Conservation (phyloP, 2,329 filamentous ascomycete genomes). For the Diaporthe vexans region DNA sequence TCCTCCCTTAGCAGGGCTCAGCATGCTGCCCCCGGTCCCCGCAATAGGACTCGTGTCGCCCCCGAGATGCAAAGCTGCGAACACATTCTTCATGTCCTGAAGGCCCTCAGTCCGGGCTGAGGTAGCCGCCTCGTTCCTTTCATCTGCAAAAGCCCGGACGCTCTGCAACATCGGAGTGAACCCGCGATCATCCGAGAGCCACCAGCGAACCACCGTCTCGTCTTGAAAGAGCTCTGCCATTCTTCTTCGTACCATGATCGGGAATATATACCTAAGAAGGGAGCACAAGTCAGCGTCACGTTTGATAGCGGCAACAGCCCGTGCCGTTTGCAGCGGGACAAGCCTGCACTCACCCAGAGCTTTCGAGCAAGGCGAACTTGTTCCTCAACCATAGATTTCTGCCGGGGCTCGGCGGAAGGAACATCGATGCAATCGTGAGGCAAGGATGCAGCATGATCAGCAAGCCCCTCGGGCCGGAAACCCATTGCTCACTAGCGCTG, state of each 20-base stretch:
- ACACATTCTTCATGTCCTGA: constrained; percentile 81
- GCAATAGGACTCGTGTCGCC: constrained; percentile 15
- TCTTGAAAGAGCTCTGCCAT: constrained; percentile 84
- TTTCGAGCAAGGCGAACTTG: constrained; percentile 84
- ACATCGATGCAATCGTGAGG: constrained; percentile 82
- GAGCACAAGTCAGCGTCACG: constrained; percentile 3
- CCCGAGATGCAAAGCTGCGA: constrained; percentile 71
- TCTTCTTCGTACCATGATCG: constrained; percentile 78
- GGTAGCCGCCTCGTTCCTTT: constrained; percentile 75
- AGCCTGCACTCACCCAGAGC: constrained; percentile 75
- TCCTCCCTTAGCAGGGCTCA: not conserved
- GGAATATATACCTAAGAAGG: constrained; percentile 81
- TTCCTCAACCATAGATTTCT: constrained; percentile 84
- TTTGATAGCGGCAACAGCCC: not conserved
- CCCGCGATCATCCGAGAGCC: constrained; percentile 87
- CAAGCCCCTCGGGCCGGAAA: constrained; percentile 77
- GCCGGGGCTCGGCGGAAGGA: constrained; percentile 80
- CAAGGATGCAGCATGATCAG: constrained; percentile 81
- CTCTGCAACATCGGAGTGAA: constrained; percentile 81
- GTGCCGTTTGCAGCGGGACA: constrained; percentile 19
- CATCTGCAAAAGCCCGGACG: constrained; percentile 85
- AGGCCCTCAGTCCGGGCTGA: constrained; percentile 74
- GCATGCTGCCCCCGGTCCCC: constrained; percentile 1
- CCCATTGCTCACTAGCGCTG: constrained; percentile 82
- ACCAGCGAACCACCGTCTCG: constrained; percentile 82